These are phyloP conservation scores for Orbilia quercus DNA, from an alignment of 2,329 filamentous ascomycete species.

Conservation along the genomic window DNA sequence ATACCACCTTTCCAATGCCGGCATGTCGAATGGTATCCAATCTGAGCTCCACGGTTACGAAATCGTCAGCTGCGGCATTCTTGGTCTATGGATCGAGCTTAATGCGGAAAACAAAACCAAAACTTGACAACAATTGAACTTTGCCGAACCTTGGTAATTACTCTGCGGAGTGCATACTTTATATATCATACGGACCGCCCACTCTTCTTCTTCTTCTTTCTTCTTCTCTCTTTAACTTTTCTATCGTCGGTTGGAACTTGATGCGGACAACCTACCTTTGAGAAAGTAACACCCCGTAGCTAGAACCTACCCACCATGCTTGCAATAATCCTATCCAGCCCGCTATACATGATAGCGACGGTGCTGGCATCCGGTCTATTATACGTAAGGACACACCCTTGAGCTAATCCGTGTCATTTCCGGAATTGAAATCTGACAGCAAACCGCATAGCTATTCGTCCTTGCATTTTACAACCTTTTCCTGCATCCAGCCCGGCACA, in stretches of 20 bases:
- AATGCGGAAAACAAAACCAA: background rate
- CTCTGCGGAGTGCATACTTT: conserved; percentile 4
- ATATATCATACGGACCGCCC: conserved; percentile 29
- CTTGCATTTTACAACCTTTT: conserved; percentile 68
- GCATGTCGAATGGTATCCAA: conserved; percentile 36
- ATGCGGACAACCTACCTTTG: conserved; percentile 18
- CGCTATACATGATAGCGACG: conserved; percentile 43
- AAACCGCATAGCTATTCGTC: conserved; percentile 54
- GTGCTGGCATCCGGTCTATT: conserved; percentile 35
- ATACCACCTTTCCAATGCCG: conserved; percentile 41
- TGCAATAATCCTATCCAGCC: conserved; percentile 42
- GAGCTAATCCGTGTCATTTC: background rate
- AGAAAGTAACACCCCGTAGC: conserved; percentile 3
- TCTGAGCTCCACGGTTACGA: conserved; percentile 36
- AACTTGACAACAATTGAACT: background rate
- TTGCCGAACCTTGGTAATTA: background rate
- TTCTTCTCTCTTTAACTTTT: conserved; percentile 5
- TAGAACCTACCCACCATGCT: conserved; percentile 21
- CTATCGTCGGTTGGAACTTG: conserved; percentile 31
- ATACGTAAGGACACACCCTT: conserved; percentile 34
- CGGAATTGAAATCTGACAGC: background rate
- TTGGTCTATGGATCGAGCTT: background rate
- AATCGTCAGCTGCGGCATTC: conserved; percentile 25
- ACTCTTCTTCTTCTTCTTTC: conserved; percentile 14
- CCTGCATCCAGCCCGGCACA: conserved; percentile 73